Evolutionary conservation across 2,329 filamentous ascomycete species (phyloP).

Genomic region (Pseudogymnoascus sp.): DNA sequence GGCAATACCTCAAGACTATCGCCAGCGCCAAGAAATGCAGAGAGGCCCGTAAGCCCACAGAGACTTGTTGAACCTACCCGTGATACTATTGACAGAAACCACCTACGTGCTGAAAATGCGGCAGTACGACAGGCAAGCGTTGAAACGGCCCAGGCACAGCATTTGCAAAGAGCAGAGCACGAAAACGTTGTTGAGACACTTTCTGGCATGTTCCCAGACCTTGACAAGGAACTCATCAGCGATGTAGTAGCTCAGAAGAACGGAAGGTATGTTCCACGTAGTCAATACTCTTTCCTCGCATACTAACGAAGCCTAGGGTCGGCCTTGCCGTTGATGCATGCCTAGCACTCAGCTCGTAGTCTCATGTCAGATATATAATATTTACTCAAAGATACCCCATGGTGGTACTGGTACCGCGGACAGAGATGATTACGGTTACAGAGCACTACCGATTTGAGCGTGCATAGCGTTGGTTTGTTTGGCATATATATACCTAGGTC

Average conservation of each 20-base stretch:
- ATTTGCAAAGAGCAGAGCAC: conserved; percentile 78
- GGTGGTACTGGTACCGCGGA: neutral
- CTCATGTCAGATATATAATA: neutral
- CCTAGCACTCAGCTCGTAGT: conserved; percentile 50
- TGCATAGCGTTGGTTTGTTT: conserved; percentile 12
- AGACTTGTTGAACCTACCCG: conserved; percentile 20
- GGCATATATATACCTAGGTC: conserved; percentile 11
- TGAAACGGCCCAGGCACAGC: conserved; percentile 78
- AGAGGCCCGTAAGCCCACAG: conserved; percentile 21
- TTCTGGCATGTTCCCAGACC: conserved; percentile 90
- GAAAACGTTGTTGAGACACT: conserved; percentile 87
- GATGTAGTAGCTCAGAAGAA: conserved; percentile 96
- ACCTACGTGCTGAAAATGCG: conserved; percentile 71
- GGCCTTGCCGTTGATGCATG: conserved; percentile 81
- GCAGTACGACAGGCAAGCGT: conserved; percentile 86
- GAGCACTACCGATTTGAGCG: conserved; percentile 10
- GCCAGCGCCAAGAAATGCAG: conserved; percentile 24
- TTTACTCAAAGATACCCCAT: conserved; percentile 9
- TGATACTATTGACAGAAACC: conserved; percentile 13
- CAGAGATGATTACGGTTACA: conserved; percentile 7
- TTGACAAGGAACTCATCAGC: conserved; percentile 90
- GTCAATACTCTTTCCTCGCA: conserved; percentile 11
- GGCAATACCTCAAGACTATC: conserved; percentile 34
- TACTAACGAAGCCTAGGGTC: conserved; percentile 47
- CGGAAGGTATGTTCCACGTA: conserved; percentile 62